Conservation (phyloP, 495 filamentous ascomycete species). For the Talaromyces ruber region DNA sequence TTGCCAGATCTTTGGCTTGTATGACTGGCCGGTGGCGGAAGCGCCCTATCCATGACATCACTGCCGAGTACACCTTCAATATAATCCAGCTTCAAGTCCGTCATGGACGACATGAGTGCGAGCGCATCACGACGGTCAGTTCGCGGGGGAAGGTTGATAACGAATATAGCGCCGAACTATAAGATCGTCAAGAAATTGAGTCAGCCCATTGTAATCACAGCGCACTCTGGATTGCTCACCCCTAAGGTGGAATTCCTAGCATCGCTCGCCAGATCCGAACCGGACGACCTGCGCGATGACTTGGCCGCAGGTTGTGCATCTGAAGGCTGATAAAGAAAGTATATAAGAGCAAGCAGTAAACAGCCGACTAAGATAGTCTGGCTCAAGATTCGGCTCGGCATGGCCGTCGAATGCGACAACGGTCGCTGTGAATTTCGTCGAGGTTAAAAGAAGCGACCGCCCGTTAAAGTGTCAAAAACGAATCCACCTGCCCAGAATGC, state of each 20-base stretch:
- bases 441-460: background rate
- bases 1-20: constrained; percentile 8
- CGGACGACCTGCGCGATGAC: background rate
- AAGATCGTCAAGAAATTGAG: background rate
- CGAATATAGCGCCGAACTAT: constrained; percentile 55
- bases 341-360: constrained; percentile 1
- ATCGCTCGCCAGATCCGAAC: background rate
- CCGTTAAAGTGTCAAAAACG: background rate
- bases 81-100: constrained; percentile 44
- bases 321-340: constrained; percentile 2
- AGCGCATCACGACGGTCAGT: constrained; percentile 57
- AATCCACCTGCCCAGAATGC: background rate
- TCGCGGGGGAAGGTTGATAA: constrained; percentile 51
- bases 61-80: constrained; percentile 42
- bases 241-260: constrained; percentile 17
- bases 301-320: background rate
- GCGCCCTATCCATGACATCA: constrained; percentile 26
- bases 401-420: background rate
- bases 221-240: constrained; percentile 4
- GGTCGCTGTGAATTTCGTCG: background rate
- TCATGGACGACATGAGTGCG: constrained; percentile 41
- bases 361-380: constrained; percentile 1
- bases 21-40: constrained; percentile 15
- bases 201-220: background rate
- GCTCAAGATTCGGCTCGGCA: constrained; percentile 3